Evolutionary conservation across 225 moss, liverwort and hornwort genomes (phyloP).

Genomic region (Ulota crispa): DNA sequence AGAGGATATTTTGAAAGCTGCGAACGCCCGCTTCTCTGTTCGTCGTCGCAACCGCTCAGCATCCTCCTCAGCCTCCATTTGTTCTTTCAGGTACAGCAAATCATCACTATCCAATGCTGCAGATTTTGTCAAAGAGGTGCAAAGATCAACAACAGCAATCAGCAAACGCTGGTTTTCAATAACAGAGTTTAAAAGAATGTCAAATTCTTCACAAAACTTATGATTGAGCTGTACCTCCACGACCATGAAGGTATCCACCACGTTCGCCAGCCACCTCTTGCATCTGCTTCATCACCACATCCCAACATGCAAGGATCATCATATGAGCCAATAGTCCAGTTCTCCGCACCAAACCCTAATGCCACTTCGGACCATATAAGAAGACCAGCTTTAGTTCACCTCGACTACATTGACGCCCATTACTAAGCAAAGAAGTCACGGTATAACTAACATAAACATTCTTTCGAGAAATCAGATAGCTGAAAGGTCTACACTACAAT

Average conservation of each 20-base stretch:
- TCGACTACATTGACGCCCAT: not conserved
- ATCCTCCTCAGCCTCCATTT: conserved; percentile 99
- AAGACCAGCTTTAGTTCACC: not conserved
- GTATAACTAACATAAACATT: not conserved
- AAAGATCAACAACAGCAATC: conserved; percentile 16
- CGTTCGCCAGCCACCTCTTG: conserved; percentile 99
- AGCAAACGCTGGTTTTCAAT: not conserved
- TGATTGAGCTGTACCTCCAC: conserved; percentile 65
- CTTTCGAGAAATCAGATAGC: not conserved
- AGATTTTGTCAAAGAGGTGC: conserved; percentile 29
- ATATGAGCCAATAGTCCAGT: not conserved
- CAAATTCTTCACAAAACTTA: not conserved
- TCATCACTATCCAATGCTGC: conserved; percentile 99
- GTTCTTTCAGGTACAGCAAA: conserved; percentile 93
- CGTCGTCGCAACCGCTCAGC: conserved; percentile 91
- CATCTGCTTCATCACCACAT: conserved; percentile 86
- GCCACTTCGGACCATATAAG: not conserved
- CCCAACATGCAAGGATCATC: conserved; percentile 43
- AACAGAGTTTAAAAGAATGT: not conserved
- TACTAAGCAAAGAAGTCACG: not conserved
- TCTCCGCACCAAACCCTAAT: not conserved
- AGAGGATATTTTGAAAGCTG: conserved; percentile 98
- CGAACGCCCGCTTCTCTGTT: conserved; percentile 96
- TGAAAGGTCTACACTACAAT: not conserved
- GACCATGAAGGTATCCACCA: conserved; percentile 98